Conservation (phyloP, 306 rosid genomes). For the Cucumis hystrix region DNA sequence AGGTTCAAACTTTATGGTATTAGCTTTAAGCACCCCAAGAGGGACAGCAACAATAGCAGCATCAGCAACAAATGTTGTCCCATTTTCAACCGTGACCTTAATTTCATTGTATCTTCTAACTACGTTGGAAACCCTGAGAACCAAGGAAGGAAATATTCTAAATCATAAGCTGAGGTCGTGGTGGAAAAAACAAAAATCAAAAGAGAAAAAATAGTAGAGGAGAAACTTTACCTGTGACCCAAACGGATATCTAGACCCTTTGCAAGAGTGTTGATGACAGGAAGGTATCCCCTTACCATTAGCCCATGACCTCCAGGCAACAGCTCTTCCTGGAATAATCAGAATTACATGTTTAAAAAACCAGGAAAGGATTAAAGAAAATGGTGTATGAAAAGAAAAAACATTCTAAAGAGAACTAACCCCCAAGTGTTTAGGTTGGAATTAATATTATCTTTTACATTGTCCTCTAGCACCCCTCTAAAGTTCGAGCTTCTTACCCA, state of each 20-base stretch:
- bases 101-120: conserved; percentile 65
- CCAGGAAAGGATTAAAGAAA: not conserved
- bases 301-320: conserved; percentile 99
- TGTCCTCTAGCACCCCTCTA: not conserved
- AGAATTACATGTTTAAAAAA: not conserved
- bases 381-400: not conserved
- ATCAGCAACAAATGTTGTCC: conserved; percentile 75
- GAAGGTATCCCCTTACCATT: conserved; percentile 90
- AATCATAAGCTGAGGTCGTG: conserved; percentile 2
- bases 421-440: not conserved
- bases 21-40: conserved; percentile 85
- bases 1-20: conserved; percentile 67
- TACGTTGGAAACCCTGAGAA: conserved; percentile 69
- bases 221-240: conserved; percentile 50
- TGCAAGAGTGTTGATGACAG: conserved; percentile 86
- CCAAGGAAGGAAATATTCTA: conserved; percentile 7
- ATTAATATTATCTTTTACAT: not conserved
- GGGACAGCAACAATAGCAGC: conserved; percentile 82
- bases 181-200: conserved; percentile 1
- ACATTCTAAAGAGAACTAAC: not conserved
- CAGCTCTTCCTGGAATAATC: conserved; percentile 53
- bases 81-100: conserved; percentile 61
- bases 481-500: not conserved
- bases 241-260: conserved; percentile 90
- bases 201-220: not conserved